Base-by-base conservation (phyloP, 2,329 filamentous ascomycete genomes). In the Knufia petricola region DNA sequence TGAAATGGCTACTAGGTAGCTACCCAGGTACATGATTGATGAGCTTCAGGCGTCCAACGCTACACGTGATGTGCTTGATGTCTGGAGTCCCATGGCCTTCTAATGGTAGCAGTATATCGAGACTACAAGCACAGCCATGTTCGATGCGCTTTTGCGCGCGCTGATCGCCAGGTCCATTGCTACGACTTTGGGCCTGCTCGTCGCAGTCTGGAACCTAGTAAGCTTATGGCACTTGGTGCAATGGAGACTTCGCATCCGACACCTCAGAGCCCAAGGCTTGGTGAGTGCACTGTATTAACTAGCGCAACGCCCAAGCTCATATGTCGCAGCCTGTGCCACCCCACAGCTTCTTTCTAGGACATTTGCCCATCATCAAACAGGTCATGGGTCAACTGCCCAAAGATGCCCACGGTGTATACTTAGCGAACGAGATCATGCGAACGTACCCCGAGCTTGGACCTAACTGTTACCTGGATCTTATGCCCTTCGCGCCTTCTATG, bases 401-500 rank as follows among this genome's bases (percentile, higher is more conserved):
- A 6, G 28, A 56, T 46, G 20, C 41, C 40, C 32, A 59, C 50
- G 13, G 8, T 4, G 17, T 10, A 7, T 41, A 41, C 20, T 15
- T 41, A 20, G 8, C 38, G 4, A 19, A 21, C 20, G 15, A 41
- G 20, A 41, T 41, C 38, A 8, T 7, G 17, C 38, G 20, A 8
- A n/a, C n/a, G 6, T 41, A 41, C n/a, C 38, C 38, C 9, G 38
- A 41, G 13, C 20, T 41, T 13, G 38, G 38, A 10, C 36, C 47
- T 4, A 48, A 63, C 26, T 47, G 64, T 41, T 67, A 70, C 50
- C 49, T 70, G 32, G 67, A 70, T 45, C 51, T 60, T 9, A 70
- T 66, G 65, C 67, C 68, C 2, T 53, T 69, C 23, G 52, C 54
- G 1, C 47, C 53, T 4, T 61, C 66, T 2, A 62, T 67, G 58